Percentiles rank a stretch among this genome's conserved stretches.
These are phyloP conservation scores for Penicillium italicum DNA, from an alignment of 2,329 filamentous ascomycete species.

Conservation along the genomic window DNA sequence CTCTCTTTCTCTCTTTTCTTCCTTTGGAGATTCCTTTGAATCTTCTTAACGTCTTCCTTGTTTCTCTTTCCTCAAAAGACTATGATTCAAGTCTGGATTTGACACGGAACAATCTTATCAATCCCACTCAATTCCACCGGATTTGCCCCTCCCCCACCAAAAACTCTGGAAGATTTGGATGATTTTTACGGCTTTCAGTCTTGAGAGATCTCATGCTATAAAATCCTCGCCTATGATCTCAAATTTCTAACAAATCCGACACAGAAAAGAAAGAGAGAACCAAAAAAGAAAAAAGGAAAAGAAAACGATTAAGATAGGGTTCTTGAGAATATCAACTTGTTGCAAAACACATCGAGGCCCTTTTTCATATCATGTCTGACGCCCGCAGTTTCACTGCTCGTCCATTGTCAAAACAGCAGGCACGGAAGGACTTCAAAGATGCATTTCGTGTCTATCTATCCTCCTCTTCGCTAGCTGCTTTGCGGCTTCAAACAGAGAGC, in stretches of 20 bases:
- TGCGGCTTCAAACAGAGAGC: slow-evolving; percentile 58
- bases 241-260: neutral
- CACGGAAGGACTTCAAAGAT: slow-evolving; percentile 50
- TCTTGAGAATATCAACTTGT: neutral
- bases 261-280: neutral
- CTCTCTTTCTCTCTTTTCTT: neutral
- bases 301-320: no score
- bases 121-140: neutral
- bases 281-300: neutral
- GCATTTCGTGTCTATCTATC: slow-evolving; percentile 59
- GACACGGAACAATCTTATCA: neutral
- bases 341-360: neutral
- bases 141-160: slow-evolving; percentile 8
- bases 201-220: neutral
- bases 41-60: neutral
- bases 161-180: neutral
- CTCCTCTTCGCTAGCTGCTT: slow-evolving; percentile 52
- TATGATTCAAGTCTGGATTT: neutral
- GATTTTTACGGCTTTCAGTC: neutral
- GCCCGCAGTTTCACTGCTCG: slow-evolving; percentile 51
- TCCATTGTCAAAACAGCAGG: slow-evolving; percentile 50
- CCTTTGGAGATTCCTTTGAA: neutral
- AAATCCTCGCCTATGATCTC: neutral
- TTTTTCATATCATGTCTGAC: slow-evolving; percentile 34
- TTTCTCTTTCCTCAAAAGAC: neutral